phyloP scores from a whole-genome alignment of 495 filamentous ascomycete species.

The Trichoderma asperelloides region DNA sequence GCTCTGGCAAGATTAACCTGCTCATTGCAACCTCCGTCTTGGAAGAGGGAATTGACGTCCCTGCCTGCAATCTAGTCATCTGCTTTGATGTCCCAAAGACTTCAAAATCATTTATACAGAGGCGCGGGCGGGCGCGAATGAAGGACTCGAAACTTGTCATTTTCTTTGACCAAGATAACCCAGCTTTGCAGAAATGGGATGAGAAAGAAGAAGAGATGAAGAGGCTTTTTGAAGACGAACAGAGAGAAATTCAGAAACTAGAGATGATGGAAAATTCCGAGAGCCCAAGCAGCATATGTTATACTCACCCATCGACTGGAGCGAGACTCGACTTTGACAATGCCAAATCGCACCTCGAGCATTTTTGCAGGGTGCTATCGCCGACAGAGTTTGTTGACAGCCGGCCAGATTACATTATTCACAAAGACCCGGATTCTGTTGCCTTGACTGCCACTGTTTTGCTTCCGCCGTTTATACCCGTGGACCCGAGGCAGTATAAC shows the following conservation, averaged over 20 bases:
- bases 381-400: slow-evolving; percentile 41
- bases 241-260: slow-evolving; percentile 40
- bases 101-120: slow-evolving; percentile 81
- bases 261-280: slow-evolving; percentile 45
- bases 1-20: slow-evolving; percentile 60
- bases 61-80: slow-evolving; percentile 77
- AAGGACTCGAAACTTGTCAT: slow-evolving; percentile 64
- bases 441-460: slow-evolving; percentile 45
- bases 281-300: slow-evolving; percentile 32
- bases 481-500: slow-evolving; percentile 45
- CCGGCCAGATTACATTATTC: slow-evolving; percentile 40
- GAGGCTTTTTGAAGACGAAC: slow-evolving; percentile 60
- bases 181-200: slow-evolving; percentile 44
- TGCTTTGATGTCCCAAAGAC: slow-evolving; percentile 71
- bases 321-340: slow-evolving; percentile 67
- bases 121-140: slow-evolving; percentile 74
- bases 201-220: slow-evolving; percentile 66
- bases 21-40: slow-evolving; percentile 76
- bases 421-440: slow-evolving; percentile 12
- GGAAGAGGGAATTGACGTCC: slow-evolving; percentile 89
- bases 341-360: slow-evolving; percentile 64
- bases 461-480: slow-evolving; percentile 63
- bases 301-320: slow-evolving; percentile 46
- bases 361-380: slow-evolving; percentile 67
- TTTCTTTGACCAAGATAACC: slow-evolving; percentile 22